phyloP scores from a whole-genome alignment of 345 rosid species.

The Eucalyptus leucophloia region DNA sequence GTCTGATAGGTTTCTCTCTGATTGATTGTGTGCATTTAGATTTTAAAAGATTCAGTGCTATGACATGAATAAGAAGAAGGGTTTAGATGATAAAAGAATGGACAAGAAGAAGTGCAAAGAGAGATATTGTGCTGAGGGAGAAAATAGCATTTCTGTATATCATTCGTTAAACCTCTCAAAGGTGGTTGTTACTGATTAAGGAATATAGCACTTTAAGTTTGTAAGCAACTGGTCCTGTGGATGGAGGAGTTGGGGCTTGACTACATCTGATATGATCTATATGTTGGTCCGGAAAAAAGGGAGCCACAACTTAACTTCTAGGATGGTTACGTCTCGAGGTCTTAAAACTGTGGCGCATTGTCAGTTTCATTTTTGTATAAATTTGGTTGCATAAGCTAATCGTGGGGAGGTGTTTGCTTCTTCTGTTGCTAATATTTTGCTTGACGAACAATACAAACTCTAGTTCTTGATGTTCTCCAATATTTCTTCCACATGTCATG shows the following conservation, averaged over 20 bases:
- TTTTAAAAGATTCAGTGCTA: not conserved
- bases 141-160: too few relatives aligned
- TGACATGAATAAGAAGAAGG: not conserved
- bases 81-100: not conserved
- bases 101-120: not conserved
- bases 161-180: not conserved
- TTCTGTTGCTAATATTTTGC: not conserved
- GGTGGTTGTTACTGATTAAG: not conserved
- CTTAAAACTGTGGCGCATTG: not conserved
- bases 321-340: not conserved
- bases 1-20: not conserved
- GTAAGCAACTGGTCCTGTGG: not conserved
- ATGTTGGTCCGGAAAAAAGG: not conserved
- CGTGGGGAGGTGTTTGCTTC: not conserved
- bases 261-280: not conserved
- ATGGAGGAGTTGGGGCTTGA: not conserved
- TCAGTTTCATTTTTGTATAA: not conserved
- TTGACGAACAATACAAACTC: not conserved
- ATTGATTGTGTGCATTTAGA: not conserved
- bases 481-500: not conserved
- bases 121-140: not conserved
- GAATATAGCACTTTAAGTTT: not conserved
- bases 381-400: not conserved
- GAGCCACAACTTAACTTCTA: not conserved
- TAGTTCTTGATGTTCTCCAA: not conserved